Percentiles rank a stretch among this genome's conserved stretches.
phyloP scores from a whole-genome alignment of 495 filamentous ascomycete genomes.

The Hypoxylon cercidicola region DNA sequence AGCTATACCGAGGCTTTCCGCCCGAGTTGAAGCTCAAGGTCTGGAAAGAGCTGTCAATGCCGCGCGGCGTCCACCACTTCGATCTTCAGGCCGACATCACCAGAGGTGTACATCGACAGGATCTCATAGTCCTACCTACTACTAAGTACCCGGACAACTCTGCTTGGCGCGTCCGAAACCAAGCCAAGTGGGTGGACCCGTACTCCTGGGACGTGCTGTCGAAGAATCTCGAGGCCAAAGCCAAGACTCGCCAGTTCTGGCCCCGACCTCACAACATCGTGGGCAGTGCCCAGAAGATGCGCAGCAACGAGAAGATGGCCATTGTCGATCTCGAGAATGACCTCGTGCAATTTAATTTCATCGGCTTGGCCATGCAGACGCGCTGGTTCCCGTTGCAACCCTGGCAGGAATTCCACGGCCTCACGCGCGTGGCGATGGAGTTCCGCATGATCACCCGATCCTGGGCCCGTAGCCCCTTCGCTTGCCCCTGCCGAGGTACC shows the following conservation, averaged over 20 bases:
- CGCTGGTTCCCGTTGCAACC: background rate
- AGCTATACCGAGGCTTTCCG: background rate
- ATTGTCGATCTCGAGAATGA: background rate
- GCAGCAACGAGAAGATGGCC: background rate
- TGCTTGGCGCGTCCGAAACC: conserved; percentile 5
- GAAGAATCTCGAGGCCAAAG: background rate
- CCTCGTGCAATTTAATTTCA: conserved; percentile 2
- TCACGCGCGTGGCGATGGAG: conserved; percentile 10
- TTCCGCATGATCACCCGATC: background rate
- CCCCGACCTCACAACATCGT: too few species aligned
- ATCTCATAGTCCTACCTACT: too few species aligned
- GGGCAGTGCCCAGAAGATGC: background rate
- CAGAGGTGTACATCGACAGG: too few species aligned
- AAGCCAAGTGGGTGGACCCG: background rate
- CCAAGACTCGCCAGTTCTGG: background rate
- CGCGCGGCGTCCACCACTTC: conserved; percentile 20
- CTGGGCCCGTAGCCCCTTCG: background rate
- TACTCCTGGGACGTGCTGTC: background rate
- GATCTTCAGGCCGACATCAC: background rate
- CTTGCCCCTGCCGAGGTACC: background rate
- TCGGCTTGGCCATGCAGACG: background rate
- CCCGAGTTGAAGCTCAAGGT: conserved; percentile 32
- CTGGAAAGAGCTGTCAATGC: conserved; percentile 16
- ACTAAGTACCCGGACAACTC: conserved; percentile 14
- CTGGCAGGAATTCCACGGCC: background rate